Base-by-base conservation (phyloP, 345 rosid species). In the Salix arbutifolia region DNA sequence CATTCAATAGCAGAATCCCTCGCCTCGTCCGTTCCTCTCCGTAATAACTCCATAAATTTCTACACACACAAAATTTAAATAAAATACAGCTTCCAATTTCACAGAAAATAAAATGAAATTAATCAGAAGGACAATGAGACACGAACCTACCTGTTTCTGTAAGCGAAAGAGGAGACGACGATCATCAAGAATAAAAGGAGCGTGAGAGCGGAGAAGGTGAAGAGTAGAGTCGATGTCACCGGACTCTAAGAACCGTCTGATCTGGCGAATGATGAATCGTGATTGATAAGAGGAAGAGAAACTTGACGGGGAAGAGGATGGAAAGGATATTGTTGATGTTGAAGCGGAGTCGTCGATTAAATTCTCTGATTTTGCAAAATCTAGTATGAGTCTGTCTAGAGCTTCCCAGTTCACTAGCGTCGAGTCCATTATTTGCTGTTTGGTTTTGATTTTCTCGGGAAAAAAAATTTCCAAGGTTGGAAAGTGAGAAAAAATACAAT, bases 11-110 rank as follows among this genome's bases (percentile, higher is more conserved):
- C 98, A 67, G 87, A 86, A 73, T 82, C 83, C 61, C 91, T 86
- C 64, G 83, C 96, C 80, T 93, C 90, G 6, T 74, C 56, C 4
- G 90, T 89, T 74, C 97, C 97, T 86, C 80, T 87, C 82, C 98
- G 88, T 87, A 95, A 73, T 56, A 95, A 81, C 88, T 95, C 99
- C 77, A 95, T 88, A 83, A 93, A 93, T 90, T 93, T 93, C 99
- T 93, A 68, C 86, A 73, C 52, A 67, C 37, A 19, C 40, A 50
- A 72, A 23, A 62, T 40, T 33, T 33, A 19, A 71, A 72, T 25
- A 23, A 67, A 28, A 37, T 25, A 68, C 46, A 40, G 2, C 14
- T 40, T 40, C 12, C 46, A 40, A 40, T 40, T 40, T 40, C 14
- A 40, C 13, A 62, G 4, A 23, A 48, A 65, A 37, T 44, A 25